These are phyloP conservation scores for Serendipita vermifera DNA, from an alignment of 768 basidiomycete genomes.

Conservation along the genomic window DNA sequence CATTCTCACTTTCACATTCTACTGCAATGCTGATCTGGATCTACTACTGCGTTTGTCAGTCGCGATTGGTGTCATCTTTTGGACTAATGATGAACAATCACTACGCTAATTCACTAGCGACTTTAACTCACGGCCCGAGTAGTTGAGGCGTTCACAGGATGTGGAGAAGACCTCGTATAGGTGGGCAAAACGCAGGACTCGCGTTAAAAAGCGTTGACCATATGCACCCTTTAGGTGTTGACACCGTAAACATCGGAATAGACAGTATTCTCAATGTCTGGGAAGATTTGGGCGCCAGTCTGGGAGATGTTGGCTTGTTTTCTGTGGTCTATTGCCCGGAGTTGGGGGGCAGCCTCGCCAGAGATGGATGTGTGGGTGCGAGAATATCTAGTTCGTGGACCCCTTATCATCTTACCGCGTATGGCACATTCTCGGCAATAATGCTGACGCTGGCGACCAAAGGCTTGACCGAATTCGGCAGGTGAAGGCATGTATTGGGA, in stretches of 20 bases:
- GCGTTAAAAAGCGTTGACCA: background rate
- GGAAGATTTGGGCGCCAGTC: slow-evolving; percentile 51
- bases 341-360: slow-evolving; percentile 58
- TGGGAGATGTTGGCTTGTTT: slow-evolving; percentile 71
- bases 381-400: slow-evolving; percentile 52
- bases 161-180: slow-evolving; percentile 49
- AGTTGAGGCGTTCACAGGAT: background rate
- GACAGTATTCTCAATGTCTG: slow-evolving; percentile 74
- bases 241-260: slow-evolving; percentile 50
- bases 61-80: too few species aligned
- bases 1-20: too few species aligned
- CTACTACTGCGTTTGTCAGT: too few species aligned
- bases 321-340: slow-evolving; percentile 59
- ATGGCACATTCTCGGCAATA: too few species aligned
- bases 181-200: slow-evolving; percentile 23
- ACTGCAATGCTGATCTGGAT: too few species aligned
- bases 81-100: background rate
- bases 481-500: slow-evolving; percentile 45
- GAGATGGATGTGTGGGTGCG: slow-evolving; percentile 77
- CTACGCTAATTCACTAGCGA: background rate
- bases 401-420: too few species aligned
- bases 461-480: slow-evolving; percentile 53
- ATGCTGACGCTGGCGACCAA: too few species aligned
- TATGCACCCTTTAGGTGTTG: slow-evolving; percentile 35
- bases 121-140: slow-evolving; percentile 13